Percentiles rank a stretch among this genome's conserved stretches.
phyloP scores from a whole-genome alignment of 148 eudicot genomes.

The Rhododendron ferrugineum region DNA sequence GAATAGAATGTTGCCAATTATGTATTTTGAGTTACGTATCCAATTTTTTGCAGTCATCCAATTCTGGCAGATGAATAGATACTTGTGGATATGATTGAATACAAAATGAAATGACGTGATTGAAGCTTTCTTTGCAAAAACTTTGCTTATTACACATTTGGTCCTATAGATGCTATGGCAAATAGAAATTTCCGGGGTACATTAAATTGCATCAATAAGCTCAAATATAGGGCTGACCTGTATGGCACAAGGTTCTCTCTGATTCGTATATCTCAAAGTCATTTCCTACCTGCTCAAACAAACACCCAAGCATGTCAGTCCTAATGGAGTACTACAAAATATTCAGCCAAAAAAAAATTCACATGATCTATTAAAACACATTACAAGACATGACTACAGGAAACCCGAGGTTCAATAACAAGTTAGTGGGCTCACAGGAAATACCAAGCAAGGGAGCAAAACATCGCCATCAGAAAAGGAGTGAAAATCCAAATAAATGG shows the following conservation, averaged over 20 bases:
- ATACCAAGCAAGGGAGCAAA: neutral
- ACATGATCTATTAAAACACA: neutral
- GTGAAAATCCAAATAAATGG: neutral
- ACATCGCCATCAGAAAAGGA: neutral
- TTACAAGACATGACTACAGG: neutral
- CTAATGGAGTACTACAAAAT: neutral
- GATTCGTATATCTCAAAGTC: conserved; percentile 87
- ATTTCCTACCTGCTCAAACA: conserved; percentile 71
- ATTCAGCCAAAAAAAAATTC: neutral
- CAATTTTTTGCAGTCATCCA: neutral
- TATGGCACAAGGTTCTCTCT: conserved; percentile 73
- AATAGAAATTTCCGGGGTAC: neutral
- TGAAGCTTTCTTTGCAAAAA: neutral
- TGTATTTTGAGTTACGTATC: neutral
- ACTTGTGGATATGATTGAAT: neutral
- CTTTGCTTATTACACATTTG: neutral
- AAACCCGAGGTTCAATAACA: neutral
- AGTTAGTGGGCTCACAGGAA: neutral
- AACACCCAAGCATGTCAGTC: neutral
- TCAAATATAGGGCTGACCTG: conserved; percentile 48
- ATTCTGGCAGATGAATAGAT: neutral
- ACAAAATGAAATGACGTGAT: neutral
- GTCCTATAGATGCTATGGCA: neutral
- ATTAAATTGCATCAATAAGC: neutral
- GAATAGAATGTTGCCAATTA: neutral